Percentiles rank a stretch among this genome's conserved stretches.
Conservation (phyloP, 2,329 filamentous ascomycete species). For the Bipolaris gigantea region DNA sequence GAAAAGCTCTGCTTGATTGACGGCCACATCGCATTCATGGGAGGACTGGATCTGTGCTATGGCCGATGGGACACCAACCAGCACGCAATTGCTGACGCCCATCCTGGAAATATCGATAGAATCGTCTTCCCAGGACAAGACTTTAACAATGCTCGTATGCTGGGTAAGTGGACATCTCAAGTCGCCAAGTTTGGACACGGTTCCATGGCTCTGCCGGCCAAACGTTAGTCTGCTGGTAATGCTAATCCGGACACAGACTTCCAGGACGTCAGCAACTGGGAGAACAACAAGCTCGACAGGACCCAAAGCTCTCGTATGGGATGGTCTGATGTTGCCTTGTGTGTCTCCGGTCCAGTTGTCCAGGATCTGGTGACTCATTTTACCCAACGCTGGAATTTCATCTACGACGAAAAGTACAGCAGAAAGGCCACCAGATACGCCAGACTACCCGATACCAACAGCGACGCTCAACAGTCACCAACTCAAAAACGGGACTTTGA, state of each 20-base stretch:
- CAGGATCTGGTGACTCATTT: constrained; percentile 78
- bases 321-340: constrained; percentile 85
- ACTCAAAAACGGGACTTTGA: constrained; percentile 39
- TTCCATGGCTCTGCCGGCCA: neutral
- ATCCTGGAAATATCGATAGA: constrained; percentile 73
- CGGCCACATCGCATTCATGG: constrained; percentile 82
- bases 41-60: constrained; percentile 82
- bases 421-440: constrained; percentile 57
- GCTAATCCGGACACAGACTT: constrained; percentile 57
- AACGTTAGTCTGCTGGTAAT: neutral
- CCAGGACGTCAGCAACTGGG: constrained; percentile 73
- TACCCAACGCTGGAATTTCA: constrained; percentile 87
- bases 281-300: constrained; percentile 84
- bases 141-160: constrained; percentile 84
- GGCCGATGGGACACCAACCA: constrained; percentile 85
- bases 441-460: constrained; percentile 34
- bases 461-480: constrained; percentile 42
- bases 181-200: neutral
- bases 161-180: constrained; percentile 55
- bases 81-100: constrained; percentile 82
- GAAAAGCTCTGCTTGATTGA: constrained; percentile 88
- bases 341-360: constrained; percentile 72
- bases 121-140: constrained; percentile 89
- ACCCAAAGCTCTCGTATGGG: constrained; percentile 83
- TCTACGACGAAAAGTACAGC: constrained; percentile 79